Base-by-base conservation (phyloP, 495 filamentous ascomycete genomes). In the Penicillium argentinense region DNA sequence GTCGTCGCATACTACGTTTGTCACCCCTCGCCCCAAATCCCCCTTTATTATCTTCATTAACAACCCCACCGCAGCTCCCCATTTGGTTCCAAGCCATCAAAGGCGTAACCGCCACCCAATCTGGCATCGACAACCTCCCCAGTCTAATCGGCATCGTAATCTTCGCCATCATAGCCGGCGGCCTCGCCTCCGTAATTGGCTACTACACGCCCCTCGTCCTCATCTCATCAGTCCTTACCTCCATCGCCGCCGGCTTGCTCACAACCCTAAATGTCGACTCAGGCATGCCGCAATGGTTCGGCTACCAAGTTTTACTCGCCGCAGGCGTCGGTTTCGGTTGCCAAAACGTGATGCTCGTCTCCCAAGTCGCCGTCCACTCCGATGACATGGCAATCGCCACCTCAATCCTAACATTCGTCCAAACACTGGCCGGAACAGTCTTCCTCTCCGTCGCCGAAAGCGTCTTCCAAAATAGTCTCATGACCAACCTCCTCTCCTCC, bases 371-470 rank as follows among this genome's bases (percentile, higher is more conserved):
- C 0, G 69, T 89, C 2, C 62, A 68, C 11, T 62, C 75, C 12
- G 59, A 66, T 0, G 85, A 89, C 43, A 71, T 89, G 3, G 75
- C 85, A 0, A 79, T 77, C 18, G 85, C 82, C 6, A 83, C 79
- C 3, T 71, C 80, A 0, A 51, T 81, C 33, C 72, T 89, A 16
- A 69, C 84, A 25, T 88, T 88, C 63, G 50, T 70, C n/a, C 82
- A 87, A 58, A 81, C 76, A 0, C 68, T 91, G 9, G 82, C 81
- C 19, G 82, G 81, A 13, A 77, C 87, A 0, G 57, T 91, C 5
- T 87, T 89, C 56, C 77, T 91, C 39, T 78, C 78, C 2, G 81
- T 90, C 24, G 84, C 72, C 4, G 81, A 90, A 54, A 88, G 81
- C 43, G 72, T 93, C 37, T 88, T 93, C 57, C 74, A 75, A 32